A percentile compares a stretch with the other conserved stretches of the same genome.
phyloP scores from a whole-genome alignment of 1,284 basidiomycete genomes.

The Boletus albobrunnescens region DNA sequence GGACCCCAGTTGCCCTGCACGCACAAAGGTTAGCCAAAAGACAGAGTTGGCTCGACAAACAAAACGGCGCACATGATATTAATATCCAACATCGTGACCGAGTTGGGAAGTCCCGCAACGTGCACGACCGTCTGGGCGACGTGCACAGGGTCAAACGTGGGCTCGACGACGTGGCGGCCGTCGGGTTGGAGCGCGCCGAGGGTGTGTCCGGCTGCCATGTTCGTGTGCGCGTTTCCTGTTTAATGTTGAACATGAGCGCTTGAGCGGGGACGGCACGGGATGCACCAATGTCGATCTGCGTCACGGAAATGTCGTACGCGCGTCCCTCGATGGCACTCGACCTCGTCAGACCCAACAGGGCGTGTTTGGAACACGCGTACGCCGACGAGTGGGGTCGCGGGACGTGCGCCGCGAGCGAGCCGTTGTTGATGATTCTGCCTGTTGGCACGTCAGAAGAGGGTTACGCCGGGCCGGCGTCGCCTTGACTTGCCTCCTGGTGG shows the following conservation, averaged over 20 bases:
- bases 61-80: slow-evolving; percentile 63
- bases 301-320: slow-evolving; percentile 66
- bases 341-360: slow-evolving; percentile 71
- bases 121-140: slow-evolving; percentile 71
- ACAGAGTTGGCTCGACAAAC: too few relatives aligned
- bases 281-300: slow-evolving; percentile 77
- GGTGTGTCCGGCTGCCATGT: slow-evolving; percentile 45
- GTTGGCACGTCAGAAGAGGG: background rate
- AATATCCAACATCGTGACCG: slow-evolving; percentile 67
- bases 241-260: too few relatives aligned
- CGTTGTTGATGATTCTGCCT: slow-evolving; percentile 83
- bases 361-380: slow-evolving; percentile 79
- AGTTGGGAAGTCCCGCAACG: slow-evolving; percentile 62
- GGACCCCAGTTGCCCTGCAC: slow-evolving; percentile 56
- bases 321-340: slow-evolving; percentile 74
- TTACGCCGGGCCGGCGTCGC: too few relatives aligned
- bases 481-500: slow-evolving; percentile 68
- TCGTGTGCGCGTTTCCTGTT: slow-evolving; percentile 66
- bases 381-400: slow-evolving; percentile 66
- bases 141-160: slow-evolving; percentile 63
- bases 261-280: too few relatives aligned
- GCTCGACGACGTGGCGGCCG: slow-evolving; percentile 57
- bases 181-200: slow-evolving; percentile 65
- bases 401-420: slow-evolving; percentile 70
- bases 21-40: too few relatives aligned